Evolutionary conservation across 306 rosid genomes (phyloP).

Genomic region (Calophaca sinica): DNA sequence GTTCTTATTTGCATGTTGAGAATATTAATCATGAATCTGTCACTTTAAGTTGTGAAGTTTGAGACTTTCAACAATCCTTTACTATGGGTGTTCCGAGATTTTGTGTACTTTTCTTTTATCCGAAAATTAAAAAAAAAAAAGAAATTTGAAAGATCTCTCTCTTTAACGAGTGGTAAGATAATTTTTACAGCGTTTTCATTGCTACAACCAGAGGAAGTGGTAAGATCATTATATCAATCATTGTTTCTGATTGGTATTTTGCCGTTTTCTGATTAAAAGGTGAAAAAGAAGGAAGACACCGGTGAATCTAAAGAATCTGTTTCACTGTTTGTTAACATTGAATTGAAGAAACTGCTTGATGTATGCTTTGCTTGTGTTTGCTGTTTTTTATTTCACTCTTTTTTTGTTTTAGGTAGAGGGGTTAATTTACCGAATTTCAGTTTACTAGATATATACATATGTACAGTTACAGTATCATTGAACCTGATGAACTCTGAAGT

Average conservation of each 20-base stretch:
- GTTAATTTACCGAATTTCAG: not conserved
- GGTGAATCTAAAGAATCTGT: not conserved
- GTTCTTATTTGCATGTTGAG: not conserved
- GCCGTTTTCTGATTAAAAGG: not conserved
- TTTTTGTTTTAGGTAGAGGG: not conserved
- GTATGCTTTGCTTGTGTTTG: not conserved
- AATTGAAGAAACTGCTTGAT: conserved; percentile 20
- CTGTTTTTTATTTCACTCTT: not conserved
- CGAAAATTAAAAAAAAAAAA: not conserved
- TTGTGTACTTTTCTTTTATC: not conserved
- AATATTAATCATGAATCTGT: not conserved
- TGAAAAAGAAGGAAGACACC: not conserved
- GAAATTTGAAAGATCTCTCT: not conserved
- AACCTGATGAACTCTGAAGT: not conserved
- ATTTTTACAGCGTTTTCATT: not conserved
- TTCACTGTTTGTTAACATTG: not conserved
- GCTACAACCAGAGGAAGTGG: not conserved
- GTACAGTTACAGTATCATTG: not conserved
- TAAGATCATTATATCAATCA: conserved; percentile 17
- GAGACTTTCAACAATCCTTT: conserved; percentile 11
- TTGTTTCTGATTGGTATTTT: conserved; percentile 3
- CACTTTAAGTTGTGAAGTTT: not conserved
- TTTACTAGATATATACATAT: not conserved
- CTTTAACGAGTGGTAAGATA: not conserved
- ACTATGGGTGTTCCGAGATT: conserved; percentile 9